Evolutionary conservation across 306 rosid genomes (phyloP).

Genomic region (Prosopis cineraria): DNA sequence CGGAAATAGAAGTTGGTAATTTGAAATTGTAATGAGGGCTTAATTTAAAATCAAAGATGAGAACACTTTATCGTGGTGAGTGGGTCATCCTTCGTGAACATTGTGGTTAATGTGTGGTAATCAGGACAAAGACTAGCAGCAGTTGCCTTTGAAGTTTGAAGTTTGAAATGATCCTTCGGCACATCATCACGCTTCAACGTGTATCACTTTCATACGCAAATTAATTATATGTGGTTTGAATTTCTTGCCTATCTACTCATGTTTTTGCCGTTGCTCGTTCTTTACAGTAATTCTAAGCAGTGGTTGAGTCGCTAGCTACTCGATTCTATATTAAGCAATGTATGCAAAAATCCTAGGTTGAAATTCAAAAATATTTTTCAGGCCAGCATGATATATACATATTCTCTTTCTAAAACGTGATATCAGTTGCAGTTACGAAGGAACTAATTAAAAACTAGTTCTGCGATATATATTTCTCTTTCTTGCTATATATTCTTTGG

Average conservation of each 20-base stretch:
- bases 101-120: slow-evolving; percentile 24
- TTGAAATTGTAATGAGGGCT: neutral
- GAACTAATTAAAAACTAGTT: neutral
- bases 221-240: neutral
- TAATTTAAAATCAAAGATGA: neutral
- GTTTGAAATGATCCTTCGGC: neutral
- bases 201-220: slow-evolving; percentile 3
- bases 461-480: neutral
- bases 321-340: neutral
- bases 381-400: neutral
- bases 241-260: too few relatives aligned
- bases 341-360: neutral
- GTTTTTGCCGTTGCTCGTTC: too few relatives aligned
- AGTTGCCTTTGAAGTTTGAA: slow-evolving; percentile 9
- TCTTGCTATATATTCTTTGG: too few relatives aligned
- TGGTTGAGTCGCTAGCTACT: neutral
- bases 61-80: neutral
- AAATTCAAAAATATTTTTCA: neutral
- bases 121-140: slow-evolving; percentile 34
- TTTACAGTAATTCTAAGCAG: neutral
- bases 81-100: slow-evolving; percentile 32
- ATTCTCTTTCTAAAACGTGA: neutral
- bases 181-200: slow-evolving; percentile 37
- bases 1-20: neutral
- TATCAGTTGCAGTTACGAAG: neutral